phyloP scores from a whole-genome alignment of 1,139 yeast genomes.

The Chernovozyma sophiae-reginae region DNA sequence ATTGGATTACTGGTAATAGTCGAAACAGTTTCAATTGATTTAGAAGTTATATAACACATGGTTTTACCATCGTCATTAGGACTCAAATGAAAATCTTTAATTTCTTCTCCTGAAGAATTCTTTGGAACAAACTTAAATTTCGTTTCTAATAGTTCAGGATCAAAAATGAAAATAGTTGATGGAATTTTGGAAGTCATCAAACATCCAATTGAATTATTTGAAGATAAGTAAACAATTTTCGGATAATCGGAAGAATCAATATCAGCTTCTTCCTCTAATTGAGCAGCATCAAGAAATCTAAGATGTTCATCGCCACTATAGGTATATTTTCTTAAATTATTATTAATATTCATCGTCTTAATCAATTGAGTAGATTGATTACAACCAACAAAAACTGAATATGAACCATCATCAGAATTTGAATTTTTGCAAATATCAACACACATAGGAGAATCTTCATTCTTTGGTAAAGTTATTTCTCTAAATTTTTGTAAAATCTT shows the following conservation, averaged over 20 bases:
- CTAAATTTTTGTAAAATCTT: slow-evolving; percentile 57
- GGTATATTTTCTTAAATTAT: slow-evolving; percentile 65
- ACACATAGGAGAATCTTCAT: slow-evolving; percentile 75
- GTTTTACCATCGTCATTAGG: slow-evolving; percentile 45
- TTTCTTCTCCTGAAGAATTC: slow-evolving; percentile 16
- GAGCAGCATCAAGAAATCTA: slow-evolving; percentile 57
- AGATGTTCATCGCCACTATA: slow-evolving; percentile 57
- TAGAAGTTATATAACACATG: slow-evolving; percentile 54
- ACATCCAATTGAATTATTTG: slow-evolving; percentile 54
- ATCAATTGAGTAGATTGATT: slow-evolving; percentile 58
- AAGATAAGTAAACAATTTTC: slow-evolving; percentile 50
- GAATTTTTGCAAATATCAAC: slow-evolving; percentile 43
- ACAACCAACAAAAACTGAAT: slow-evolving; percentile 64
- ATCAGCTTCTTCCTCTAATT: slow-evolving; percentile 30
- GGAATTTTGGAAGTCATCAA: slow-evolving; percentile 62
- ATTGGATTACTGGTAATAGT: slow-evolving; percentile 41
- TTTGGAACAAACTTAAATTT: slow-evolving; percentile 16
- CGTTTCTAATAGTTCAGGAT: slow-evolving; percentile 50
- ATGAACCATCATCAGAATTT: slow-evolving; percentile 13
- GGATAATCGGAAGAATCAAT: slow-evolving; percentile 42
- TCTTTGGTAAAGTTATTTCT: slow-evolving; percentile 56
- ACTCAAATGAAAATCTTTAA: slow-evolving; percentile 26
- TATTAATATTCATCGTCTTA: slow-evolving; percentile 60
- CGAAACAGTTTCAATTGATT: slow-evolving; percentile 50
- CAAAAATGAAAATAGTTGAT: slow-evolving; percentile 53